Conservation (phyloP, 208 protist genomes). For the Wallacemonas sp. region DNA sequence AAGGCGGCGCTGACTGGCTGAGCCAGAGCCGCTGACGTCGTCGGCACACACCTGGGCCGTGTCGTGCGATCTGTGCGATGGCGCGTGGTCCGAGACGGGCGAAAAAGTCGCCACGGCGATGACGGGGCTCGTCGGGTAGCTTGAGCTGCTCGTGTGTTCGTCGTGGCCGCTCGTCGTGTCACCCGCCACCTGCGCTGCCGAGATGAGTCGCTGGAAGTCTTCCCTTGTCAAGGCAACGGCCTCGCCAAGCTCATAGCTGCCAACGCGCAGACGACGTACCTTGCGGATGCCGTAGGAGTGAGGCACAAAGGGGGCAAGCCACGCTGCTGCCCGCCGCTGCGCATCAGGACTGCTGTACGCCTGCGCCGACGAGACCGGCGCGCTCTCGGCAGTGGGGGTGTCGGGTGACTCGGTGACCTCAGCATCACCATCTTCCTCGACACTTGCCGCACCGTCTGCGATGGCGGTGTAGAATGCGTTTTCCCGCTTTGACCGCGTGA, state of each 20-base stretch:
- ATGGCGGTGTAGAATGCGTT: constrained; percentile 36
- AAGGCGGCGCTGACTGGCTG: too few species aligned
- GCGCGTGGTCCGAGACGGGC: not conserved
- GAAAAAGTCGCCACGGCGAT: constrained; percentile 1
- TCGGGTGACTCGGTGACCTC: not conserved
- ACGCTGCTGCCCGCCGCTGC: constrained; percentile 6
- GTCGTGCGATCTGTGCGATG: too few species aligned
- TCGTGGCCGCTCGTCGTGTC: not conserved
- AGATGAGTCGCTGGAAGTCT: not conserved
- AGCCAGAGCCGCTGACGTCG: too few species aligned
- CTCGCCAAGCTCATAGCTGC: constrained; percentile 12
- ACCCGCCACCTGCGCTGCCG: not conserved
- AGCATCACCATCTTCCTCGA: not conserved
- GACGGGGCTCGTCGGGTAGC: not conserved
- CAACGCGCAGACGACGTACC: constrained; percentile 16
- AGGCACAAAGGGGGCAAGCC: constrained; percentile 31
- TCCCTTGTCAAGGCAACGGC: not conserved
- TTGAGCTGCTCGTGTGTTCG: not conserved
- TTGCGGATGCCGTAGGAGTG: constrained; percentile 29
- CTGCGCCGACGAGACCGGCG: not conserved
- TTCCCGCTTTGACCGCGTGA: constrained; percentile 32
- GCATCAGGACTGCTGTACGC: not conserved
- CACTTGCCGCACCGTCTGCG: constrained; percentile 15
- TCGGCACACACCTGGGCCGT: too few species aligned
- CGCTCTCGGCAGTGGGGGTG: not conserved